Evolutionary conservation across 306 rosid genomes (phyloP), one percentile per base, ranked within the genome.

Genomic region (Aeschynomene evenia): DNA sequence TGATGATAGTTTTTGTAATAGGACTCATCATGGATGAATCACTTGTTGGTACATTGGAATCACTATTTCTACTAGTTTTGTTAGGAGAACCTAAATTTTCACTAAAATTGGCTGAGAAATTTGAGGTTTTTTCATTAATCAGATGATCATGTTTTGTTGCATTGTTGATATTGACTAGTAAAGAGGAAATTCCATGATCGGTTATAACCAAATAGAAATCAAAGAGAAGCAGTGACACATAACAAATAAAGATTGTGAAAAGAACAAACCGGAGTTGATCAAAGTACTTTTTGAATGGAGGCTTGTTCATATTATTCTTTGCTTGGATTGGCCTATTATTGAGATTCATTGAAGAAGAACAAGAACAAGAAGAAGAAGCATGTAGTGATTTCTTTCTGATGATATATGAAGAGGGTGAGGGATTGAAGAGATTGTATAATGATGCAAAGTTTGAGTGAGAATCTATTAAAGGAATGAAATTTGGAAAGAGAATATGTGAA

Each of bases 231-330:
- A 84, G 29, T 18, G 73, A 20, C 4, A 75, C 39, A 62, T 62
- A 74, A 2, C 68, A 40, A 11, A 79, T 2, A 60, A 79, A 61
- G 42, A 65, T 61, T 7, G 57, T 40, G 26, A 77, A 63, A 12
- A 79, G 68, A 59, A 82, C 82, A 68, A 78, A 86, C 87, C 88
- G 66, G 57, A 82, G 31, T 48, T 54, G 79, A 51, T 52, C 68
- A 21, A 6, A 74, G 80, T 43, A 51, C 54, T 70, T 85, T 52
- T 14, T 36, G 59, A 59, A 60, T 0, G 23, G 21, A 9, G 37
- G 6, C 64, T 49, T 78, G 18, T 71, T 65, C 83, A 66, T 80
- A 26, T 31, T 80, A 26, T 31, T 72, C 48, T 55, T 59, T 59
- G 51, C 16, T 53, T 72, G 52, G 31, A 0, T 50, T 57, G 19